Evolutionary conservation across 1,284 basidiomycete species (phyloP).

Genomic region (Thecaphora frezii): DNA sequence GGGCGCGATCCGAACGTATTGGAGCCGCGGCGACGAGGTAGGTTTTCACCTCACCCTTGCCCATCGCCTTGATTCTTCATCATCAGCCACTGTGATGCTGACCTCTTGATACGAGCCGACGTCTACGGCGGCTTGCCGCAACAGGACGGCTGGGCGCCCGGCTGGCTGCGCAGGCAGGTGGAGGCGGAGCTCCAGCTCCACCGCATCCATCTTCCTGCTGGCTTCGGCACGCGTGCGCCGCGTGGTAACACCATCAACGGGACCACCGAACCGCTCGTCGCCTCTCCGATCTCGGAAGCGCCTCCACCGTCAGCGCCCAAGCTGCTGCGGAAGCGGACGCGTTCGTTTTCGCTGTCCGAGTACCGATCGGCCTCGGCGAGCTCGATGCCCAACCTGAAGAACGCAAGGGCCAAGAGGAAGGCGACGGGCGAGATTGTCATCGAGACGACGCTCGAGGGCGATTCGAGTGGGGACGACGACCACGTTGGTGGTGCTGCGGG

Average conservation of each 20-base stretch:
- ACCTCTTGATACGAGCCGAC: not conserved
- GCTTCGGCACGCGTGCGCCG: slow-evolving; percentile 1
- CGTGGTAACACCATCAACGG: not conserved
- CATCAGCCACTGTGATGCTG: not conserved
- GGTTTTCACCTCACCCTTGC: not conserved
- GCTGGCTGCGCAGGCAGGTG: slow-evolving; percentile 35
- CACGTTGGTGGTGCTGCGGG: too few relatives aligned
- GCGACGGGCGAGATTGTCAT: slow-evolving; percentile 37
- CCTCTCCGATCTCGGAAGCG: not conserved
- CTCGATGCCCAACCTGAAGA: slow-evolving; percentile 11
- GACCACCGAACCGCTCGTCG: slow-evolving; percentile 1
- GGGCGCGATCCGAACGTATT: slow-evolving; percentile 14
- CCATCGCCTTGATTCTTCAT: not conserved
- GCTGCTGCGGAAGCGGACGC: slow-evolving; percentile 9
- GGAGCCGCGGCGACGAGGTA: slow-evolving; percentile 15
- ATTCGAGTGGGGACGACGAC: not conserved
- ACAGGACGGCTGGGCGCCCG: slow-evolving; percentile 29
- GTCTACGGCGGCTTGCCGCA: not conserved
- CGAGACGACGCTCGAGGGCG: slow-evolving; percentile 14
- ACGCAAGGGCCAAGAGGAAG: slow-evolving; percentile 23
- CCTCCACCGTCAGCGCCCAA: not conserved
- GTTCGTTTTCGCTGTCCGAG: slow-evolving; percentile 23
- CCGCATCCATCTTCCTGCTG: slow-evolving; percentile 13
- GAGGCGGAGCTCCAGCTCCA: slow-evolving; percentile 16
- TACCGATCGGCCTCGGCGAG: slow-evolving; percentile 15